Evolutionary conservation across 257 asterid genomes (phyloP), one percentile per base, ranked within the genome.

Genomic region (Salvia splendens): DNA sequence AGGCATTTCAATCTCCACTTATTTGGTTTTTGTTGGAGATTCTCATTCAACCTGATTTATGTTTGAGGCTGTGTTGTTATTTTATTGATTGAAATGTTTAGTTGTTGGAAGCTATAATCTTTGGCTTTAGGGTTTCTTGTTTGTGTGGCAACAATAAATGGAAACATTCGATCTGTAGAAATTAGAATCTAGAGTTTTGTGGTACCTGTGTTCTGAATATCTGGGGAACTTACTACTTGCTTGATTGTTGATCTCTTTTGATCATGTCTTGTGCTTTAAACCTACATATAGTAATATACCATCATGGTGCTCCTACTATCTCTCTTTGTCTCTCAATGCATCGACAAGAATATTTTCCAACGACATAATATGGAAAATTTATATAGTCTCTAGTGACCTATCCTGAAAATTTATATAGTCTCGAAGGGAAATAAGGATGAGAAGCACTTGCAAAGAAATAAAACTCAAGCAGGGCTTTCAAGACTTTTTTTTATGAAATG

Each of bases 171-270:
- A 8, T 36, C n/a, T 20, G 38, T 41, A 47, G 52, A 61, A 61
- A 17, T 14, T 49, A 20, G 12, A 7, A 17, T 2, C 1, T n/a
- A 24, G n/a, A 17, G 49, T 46, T 53, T 40, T 42, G 11, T 1
- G 6, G 7, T 10, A 5, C 36, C 1, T 5, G 3, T 46, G 12
- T 47, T 20, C 45, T 20, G 48, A 32, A 4, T 43, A 10, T 38
- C n/a, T 32, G 5, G 24, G 53, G 5, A 15, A 60, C 35, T 24
- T 24, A 24, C 20, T 1, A 24, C 59, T 30, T 42, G 51, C 42
- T 4, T 69, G 38, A 28, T 61, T 61, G 9, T 41, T 71, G 15
- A 55, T 33, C 46, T 72, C 60, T 20, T 54, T 33, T 17, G 0
- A 15, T 12, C n/a, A 57, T 7, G 16, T 12, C 35, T 14, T 60